Evolutionary conservation across 2,329 filamentous ascomycete species (phyloP), one percentile per base, ranked within the genome.

Genomic region (Aspergillus aculeatus): DNA sequence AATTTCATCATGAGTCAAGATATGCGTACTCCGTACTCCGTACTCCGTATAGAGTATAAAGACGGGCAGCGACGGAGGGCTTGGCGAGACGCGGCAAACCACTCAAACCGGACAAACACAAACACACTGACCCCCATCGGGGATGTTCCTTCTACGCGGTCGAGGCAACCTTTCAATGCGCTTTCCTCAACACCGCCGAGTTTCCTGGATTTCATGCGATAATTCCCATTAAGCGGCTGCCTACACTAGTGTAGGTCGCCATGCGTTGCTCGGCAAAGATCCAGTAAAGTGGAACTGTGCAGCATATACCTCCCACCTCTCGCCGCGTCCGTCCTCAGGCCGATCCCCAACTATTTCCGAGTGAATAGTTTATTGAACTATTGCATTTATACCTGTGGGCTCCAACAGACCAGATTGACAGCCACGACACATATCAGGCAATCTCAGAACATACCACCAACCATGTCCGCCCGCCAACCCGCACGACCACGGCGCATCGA

Each of bases 401-500:
- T 16, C 7, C 57, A 49, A 23, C 16, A 32, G 47, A 54, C 54
- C 38, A 23, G 53, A 35, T 6, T 5, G 47, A 32, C 4, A 51
- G 54, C 31, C 38, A 53, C 48, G 44, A 60, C 47, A 41, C 26
- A 29, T 29, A 29, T 1, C 26, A 29, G 26, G 9, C 50, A 58
- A 57, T 58, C 50, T 53, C 32, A 56, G 60, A 62, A 57, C 56
- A 62, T 56, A 59, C 61, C 44, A 57, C 66, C 63, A 63, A 69
- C 64, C 55, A 73, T 72, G 68, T 71, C 75, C 35, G 64, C 69
- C 56, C 70, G 72, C 54, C 71, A 72, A 32, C 62, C 71, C 54
- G 62, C 71, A 57, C 76, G 76, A 60, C 71, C 73, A 52, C 76
- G 76, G 61, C 77, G 77, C 62, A 73, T 78, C 61, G 77, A 79